Evolutionary conservation across 176 grass and related monocot genomes (phyloP).

Genomic region (Eleusine indica): DNA sequence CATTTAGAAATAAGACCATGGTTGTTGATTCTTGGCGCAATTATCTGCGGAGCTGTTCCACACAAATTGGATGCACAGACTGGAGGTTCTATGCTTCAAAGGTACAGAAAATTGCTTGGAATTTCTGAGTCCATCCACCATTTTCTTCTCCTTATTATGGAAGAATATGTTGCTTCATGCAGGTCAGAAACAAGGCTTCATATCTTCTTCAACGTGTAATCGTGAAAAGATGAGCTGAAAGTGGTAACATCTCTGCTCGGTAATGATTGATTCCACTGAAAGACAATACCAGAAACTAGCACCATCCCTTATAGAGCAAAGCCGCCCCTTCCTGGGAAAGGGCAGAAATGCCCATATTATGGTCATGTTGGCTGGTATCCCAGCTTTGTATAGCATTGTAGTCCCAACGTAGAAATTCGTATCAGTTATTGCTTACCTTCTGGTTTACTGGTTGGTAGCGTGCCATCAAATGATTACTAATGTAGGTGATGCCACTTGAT

Average conservation of each 20-base stretch:
- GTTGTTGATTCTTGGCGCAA: slow-evolving; percentile 63
- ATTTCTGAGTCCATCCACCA: background rate
- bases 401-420: background rate
- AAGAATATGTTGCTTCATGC: background rate
- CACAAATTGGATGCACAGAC: slow-evolving; percentile 71
- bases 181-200: slow-evolving; percentile 89
- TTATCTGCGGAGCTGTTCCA: slow-evolving; percentile 74
- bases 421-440: background rate
- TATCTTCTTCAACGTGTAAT: slow-evolving; percentile 74
- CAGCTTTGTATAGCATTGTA: slow-evolving; percentile 12
- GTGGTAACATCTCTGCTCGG: background rate
- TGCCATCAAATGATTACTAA: background rate
- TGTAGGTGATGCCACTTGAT: background rate
- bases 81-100: slow-evolving; percentile 87
- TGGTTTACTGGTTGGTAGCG: background rate
- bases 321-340: background rate
- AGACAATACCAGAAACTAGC: background rate
- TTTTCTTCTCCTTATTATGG: background rate
- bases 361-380: background rate
- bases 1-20: slow-evolving; percentile 50
- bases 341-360: background rate
- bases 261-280: slow-evolving; percentile 1
- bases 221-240: slow-evolving; percentile 37
- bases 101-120: slow-evolving; percentile 36
- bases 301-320: background rate